Evolutionary conservation across 768 basidiomycete genomes (phyloP).

Genomic region (Auriscalpium microsporum): DNA sequence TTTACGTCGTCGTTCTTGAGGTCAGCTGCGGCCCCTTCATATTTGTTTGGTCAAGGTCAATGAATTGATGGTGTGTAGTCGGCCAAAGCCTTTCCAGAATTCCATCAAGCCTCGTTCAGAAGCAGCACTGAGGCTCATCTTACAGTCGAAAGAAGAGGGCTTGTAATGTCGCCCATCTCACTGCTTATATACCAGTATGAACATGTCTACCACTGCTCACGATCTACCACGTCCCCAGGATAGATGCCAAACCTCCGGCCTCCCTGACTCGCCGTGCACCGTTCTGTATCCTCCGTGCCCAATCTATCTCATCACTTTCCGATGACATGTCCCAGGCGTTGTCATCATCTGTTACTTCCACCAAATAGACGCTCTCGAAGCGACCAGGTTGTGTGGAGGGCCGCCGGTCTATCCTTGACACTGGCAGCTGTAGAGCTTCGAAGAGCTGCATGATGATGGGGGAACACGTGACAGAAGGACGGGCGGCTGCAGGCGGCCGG

Average conservation of each 20-base stretch:
- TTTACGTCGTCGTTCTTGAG: constrained; percentile 30
- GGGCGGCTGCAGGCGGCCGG: not conserved
- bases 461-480: not conserved
- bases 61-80: constrained; percentile 20
- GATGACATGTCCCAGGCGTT: not conserved
- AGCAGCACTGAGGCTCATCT: constrained; percentile 24
- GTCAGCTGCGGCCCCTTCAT: constrained; percentile 17
- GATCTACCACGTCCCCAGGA: constrained; percentile 22
- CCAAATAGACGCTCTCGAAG: constrained; percentile 56
- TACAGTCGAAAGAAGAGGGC: constrained; percentile 16
- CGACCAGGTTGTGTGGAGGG: constrained; percentile 38
- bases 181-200: not conserved
- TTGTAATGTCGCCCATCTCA: not conserved
- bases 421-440: constrained; percentile 31
- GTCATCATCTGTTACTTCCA: constrained; percentile 39
- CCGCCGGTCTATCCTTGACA: constrained; percentile 55
- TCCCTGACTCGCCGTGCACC: not conserved
- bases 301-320: not conserved
- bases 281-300: constrained; percentile 1
- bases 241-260: constrained; percentile 23
- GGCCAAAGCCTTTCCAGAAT: constrained; percentile 34
- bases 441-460: constrained; percentile 24
- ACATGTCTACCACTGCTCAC: not conserved
- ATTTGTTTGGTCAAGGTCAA: not conserved
- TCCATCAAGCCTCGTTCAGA: constrained; percentile 29